Percentiles rank a stretch among this genome's conserved stretches.
Conservation (phyloP, 495 filamentous ascomycete species). For the Aspergillus haitiensis region DNA sequence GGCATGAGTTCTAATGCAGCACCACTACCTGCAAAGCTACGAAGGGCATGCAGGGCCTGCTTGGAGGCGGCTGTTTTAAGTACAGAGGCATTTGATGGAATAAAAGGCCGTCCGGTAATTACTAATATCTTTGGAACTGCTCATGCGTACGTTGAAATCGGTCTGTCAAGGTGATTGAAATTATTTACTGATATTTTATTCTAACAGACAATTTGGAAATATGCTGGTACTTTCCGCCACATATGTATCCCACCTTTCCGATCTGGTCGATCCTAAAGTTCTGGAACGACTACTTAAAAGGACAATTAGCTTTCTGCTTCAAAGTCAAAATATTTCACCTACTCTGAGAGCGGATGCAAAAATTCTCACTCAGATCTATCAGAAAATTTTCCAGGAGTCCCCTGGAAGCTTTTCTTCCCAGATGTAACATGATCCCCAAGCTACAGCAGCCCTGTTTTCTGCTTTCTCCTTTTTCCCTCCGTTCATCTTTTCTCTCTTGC, state of each 20-base stretch:
- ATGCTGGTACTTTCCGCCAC: constrained; percentile 83
- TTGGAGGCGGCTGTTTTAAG: constrained; percentile 78
- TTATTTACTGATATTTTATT: constrained; percentile 6
- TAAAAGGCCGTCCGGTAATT: constrained; percentile 68
- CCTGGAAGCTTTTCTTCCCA: constrained; percentile 24
- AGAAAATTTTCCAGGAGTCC: constrained; percentile 47
- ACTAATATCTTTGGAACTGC: constrained; percentile 95
- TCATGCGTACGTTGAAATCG: constrained; percentile 75
- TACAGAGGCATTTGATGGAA: constrained; percentile 80
- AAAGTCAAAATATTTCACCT: constrained; percentile 62
- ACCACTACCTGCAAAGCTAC: constrained; percentile 41
- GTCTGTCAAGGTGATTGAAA: not conserved
- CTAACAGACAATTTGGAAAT: constrained; percentile 89
- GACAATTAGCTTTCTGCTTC: constrained; percentile 69
- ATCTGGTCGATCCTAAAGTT: constrained; percentile 49
- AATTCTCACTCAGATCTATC: constrained; percentile 63
- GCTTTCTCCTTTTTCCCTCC: not conserved
- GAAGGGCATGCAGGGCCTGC: constrained; percentile 54
- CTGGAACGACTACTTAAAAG: constrained; percentile 54
- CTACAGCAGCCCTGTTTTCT: not conserved
- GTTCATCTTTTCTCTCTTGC: not conserved
- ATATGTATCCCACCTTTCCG: constrained; percentile 58
- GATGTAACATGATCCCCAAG: not conserved
- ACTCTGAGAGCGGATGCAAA: constrained; percentile 64
- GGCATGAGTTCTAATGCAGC: constrained; percentile 18